phyloP scores from a whole-genome alignment of 1,139 yeast genomes.

The Dujonia santamariae region DNA sequence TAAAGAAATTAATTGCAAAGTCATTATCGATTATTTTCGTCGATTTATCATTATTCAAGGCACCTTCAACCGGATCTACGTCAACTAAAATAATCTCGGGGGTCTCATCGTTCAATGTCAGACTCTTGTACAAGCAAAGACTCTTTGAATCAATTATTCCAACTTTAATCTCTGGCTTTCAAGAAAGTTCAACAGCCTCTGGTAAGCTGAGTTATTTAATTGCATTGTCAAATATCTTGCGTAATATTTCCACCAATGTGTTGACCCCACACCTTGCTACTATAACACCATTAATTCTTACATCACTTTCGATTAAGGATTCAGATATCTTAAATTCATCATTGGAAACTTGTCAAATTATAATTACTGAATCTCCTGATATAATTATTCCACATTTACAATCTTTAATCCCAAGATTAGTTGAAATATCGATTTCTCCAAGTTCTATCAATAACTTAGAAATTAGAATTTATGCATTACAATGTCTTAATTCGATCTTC shows the following conservation, averaged over 20 bases:
- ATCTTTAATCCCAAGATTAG: conserved; percentile 53
- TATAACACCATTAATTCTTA: conserved; percentile 69
- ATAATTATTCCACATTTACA: conserved; percentile 52
- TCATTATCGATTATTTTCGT: conserved; percentile 63
- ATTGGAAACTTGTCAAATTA: conserved; percentile 49
- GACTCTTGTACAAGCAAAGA: conserved; percentile 74
- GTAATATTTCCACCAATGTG: conserved; percentile 60
- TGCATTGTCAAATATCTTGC: conserved; percentile 65
- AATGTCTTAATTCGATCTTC: conserved; percentile 52
- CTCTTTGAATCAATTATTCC: conserved; percentile 60
- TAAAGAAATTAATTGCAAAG: conserved; percentile 36
- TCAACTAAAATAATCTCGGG: conserved; percentile 38
- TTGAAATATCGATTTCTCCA: conserved; percentile 31
- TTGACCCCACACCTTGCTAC: conserved; percentile 58
- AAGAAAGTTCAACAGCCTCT: conserved; percentile 11
- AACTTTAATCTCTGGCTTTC: conserved; percentile 39
- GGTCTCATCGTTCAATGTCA: conserved; percentile 55
- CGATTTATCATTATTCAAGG: conserved; percentile 60
- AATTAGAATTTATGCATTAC: conserved; percentile 57
- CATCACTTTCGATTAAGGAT: conserved; percentile 52
- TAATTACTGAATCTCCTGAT: conserved; percentile 50
- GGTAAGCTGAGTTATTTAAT: conserved; percentile 49
- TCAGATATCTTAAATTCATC: conserved; percentile 59
- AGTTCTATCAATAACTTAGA: conserved; percentile 27
- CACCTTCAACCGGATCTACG: conserved; percentile 19